Base-by-base conservation (phyloP, 306 rosid genomes). In the apple (Malus domestica) region DNA sequence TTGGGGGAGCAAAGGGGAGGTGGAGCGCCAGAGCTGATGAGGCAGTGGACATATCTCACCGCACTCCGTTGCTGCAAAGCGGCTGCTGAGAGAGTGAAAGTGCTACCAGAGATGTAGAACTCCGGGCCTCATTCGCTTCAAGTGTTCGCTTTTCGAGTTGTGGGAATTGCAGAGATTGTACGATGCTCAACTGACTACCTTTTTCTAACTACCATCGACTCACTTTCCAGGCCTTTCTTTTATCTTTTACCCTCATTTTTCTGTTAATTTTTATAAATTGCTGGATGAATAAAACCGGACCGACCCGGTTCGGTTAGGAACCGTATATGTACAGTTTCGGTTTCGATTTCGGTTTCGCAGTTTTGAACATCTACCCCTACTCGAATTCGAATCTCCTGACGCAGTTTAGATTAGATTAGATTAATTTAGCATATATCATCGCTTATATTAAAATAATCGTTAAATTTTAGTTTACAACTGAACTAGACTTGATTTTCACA, bases 1-100 rank as follows among this genome's bases (percentile, higher is more conserved):
- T 10, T 38, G 81, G 74, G 71, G 78, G 64, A 69, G 78, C 52
- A 35, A 65, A 58, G 75, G 80, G 74, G 75, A 72, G 73, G 61
- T 69, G 71, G 65, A 68, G 78, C 27, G 78, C 62, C 65, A 51
- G 51, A 65, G 87, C 63, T 10, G 78, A 74, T 25, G 70, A 44
- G 45, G 70, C n/a, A 8, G 61, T 30, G 59, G 70, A 74, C 70
- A 61, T 60, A 27, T 23, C 71, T 73, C 44, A 60, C 45, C 32
- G 4, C 11, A n/a, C 30, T 55, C 22, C 11, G 57, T 60, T 14
- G 25, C 23, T 35, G 76, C 54, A 57, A 8, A 33, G 38, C 68
- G 45, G 68, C 13, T 20, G 70, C 14, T 38, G 49, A 35, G 12
- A 20, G 16, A 4, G 46, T 66, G 15, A 35, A 4, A 66, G 25